Evolutionary conservation across 2,329 filamentous ascomycete genomes (phyloP), one percentile per base, ranked within the genome.

Genomic region (Gaeumannomyces sp.): DNA sequence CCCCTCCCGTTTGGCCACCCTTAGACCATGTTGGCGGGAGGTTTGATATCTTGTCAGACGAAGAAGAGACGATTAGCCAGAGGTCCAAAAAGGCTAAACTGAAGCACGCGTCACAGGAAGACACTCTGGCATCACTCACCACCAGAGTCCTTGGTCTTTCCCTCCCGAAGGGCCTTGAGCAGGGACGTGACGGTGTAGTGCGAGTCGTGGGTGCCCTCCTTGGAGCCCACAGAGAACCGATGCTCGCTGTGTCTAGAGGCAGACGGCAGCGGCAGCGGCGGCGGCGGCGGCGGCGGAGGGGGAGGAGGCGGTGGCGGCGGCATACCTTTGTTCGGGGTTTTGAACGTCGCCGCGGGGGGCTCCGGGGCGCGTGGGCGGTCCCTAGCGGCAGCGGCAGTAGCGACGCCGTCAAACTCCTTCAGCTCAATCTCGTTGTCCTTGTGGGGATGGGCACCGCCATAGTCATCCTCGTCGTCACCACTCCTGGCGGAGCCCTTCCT

Each of bases 401-500:
- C 28, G 27, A 7, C 28, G 27, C 57, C 28, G 2, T 60, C 58
- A 22, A 33, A 45, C 3, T 57, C 38, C 56, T 63, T 58, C 22
- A 59, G 29, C 53, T 59, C 31, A 2, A 25, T 33, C 13, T 38
- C 59, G 19, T 50, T 31, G 53, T 59, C 56, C 33, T 64, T 59
- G 57, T n/a, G 38, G 57, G 35, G 13, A 33, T 33, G 29, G 33
- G 27, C n/a, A 4, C 1, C 56, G 3, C 56, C n/a, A 28, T 25
- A 31, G 8, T 11, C 59, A 10, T 31, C 62, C 16, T 38, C 56
- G 27, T 27, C 62, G 11, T 22, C 58, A 25, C n/a, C 57, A 19
- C 25, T 56, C 35, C 50, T n/a, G 11, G 57, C 29, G 19, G 62
- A 38, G 33, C 62, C 59, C 57, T 64, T 60, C 57, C n/a, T 53